Percentiles rank a stretch among this genome's conserved stretches.
phyloP scores from a whole-genome alignment of 129 eudicot species.

The Chrysanthemum makinoi region DNA sequence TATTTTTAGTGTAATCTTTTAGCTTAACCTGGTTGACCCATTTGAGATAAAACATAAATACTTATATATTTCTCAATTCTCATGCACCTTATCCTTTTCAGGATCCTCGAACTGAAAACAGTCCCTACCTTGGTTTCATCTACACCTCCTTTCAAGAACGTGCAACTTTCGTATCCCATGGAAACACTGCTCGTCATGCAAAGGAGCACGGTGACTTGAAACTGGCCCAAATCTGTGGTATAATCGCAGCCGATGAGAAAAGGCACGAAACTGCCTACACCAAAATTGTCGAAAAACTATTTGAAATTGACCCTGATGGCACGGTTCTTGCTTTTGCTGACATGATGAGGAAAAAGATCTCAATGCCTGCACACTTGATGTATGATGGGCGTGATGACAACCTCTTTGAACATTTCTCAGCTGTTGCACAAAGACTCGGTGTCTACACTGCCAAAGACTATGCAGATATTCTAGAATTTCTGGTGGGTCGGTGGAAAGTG shows the following conservation, averaged over 20 bases:
- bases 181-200: conserved; percentile 90
- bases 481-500: conserved; percentile 85
- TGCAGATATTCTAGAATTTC: conserved; percentile 80
- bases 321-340: conserved; percentile 80
- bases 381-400: conserved; percentile 78
- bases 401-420: conserved; percentile 77
- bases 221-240: conserved; percentile 85
- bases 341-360: conserved; percentile 92
- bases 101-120: conserved; percentile 91
- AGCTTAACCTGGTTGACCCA: no score
- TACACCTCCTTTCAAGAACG: conserved; percentile 94
- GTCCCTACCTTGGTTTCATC: conserved; percentile 80
- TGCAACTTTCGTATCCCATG: conserved; percentile 86
- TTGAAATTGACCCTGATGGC: conserved; percentile 85
- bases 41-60: no score
- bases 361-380: conserved; percentile 98
- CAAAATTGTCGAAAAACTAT: conserved; percentile 82
- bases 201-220: conserved; percentile 67
- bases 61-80: no score
- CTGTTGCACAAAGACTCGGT: conserved; percentile 85
- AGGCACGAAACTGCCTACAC: conserved; percentile 95
- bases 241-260: conserved; percentile 88
- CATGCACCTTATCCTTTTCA: conserved; percentile 20
- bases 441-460: conserved; percentile 90
- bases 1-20: no score